phyloP scores from a whole-genome alignment of 1,139 yeast genomes.

The Spathaspora sp. region DNA sequence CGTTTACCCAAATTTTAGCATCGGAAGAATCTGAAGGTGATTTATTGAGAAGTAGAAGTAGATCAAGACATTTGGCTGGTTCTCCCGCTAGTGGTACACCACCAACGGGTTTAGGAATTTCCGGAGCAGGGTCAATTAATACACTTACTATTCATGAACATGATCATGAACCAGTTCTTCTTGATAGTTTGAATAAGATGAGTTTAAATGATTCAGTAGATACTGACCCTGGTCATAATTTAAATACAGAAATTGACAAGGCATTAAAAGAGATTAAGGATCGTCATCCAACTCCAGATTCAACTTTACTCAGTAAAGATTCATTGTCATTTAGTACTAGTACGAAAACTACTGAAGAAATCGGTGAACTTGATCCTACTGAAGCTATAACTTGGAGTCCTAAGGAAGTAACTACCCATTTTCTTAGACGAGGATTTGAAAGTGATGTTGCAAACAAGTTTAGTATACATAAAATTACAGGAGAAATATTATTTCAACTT shows the following conservation, averaged over 20 bases:
- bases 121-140: constrained; percentile 3
- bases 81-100: constrained; percentile 3
- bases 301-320: constrained; percentile 2
- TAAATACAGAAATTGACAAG: constrained; percentile 68
- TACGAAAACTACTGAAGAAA: constrained; percentile 2
- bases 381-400: constrained; percentile 78
- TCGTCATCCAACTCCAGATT: constrained; percentile 20
- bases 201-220: neutral
- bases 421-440: constrained; percentile 70
- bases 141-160: neutral
- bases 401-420: constrained; percentile 76
- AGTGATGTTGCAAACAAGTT: constrained; percentile 72
- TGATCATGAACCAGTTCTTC: neutral
- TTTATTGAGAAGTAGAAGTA: constrained; percentile 34
- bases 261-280: constrained; percentile 71
- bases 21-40: constrained; percentile 16
- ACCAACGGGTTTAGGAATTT: neutral
- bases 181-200: constrained; percentile 8
- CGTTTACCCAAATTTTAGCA: constrained; percentile 60
- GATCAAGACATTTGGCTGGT: constrained; percentile 5
- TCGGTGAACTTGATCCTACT: constrained; percentile 30
- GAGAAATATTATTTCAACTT: constrained; percentile 78
- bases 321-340: neutral
- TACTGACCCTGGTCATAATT: neutral
- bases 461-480: constrained; percentile 84